phyloP scores from a whole-genome alignment of 2,329 filamentous ascomycete genomes.

The Colletotrichum godetiae region DNA sequence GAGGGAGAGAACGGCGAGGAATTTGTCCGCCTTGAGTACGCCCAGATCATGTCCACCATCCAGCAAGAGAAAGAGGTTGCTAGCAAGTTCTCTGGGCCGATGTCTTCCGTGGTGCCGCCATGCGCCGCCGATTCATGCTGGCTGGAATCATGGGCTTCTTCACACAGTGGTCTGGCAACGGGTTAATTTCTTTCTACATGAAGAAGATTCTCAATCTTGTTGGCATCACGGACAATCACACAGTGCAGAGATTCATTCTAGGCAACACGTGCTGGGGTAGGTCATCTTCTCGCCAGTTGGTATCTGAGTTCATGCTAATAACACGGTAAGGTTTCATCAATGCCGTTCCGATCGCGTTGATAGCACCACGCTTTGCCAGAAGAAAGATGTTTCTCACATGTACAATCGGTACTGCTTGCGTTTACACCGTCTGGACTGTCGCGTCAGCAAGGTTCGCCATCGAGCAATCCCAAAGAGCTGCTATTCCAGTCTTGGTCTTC shows the following conservation, averaged over 20 bases:
- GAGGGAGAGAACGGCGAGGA: slow-evolving; percentile 59
- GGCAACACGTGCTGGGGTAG: slow-evolving; percentile 49
- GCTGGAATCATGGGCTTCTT: slow-evolving; percentile 61
- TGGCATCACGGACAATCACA: slow-evolving; percentile 49
- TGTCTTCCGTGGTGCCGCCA: slow-evolving; percentile 46
- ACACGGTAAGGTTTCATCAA: slow-evolving; percentile 43
- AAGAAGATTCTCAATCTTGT: slow-evolving; percentile 53
- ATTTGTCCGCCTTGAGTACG: slow-evolving; percentile 66
- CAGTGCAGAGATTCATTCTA: slow-evolving; percentile 51
- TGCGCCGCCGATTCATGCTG: slow-evolving; percentile 58
- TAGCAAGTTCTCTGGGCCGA: slow-evolving; percentile 54
- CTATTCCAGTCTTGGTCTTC: slow-evolving; percentile 53
- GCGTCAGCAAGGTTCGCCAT: slow-evolving; percentile 50
- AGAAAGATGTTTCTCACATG: slow-evolving; percentile 50
- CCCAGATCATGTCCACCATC: slow-evolving; percentile 65
- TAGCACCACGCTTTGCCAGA: slow-evolving; percentile 47
- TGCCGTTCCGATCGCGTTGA: slow-evolving; percentile 48
- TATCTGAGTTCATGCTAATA: not conserved
- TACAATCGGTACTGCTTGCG: slow-evolving; percentile 48
- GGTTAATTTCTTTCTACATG: slow-evolving; percentile 51
- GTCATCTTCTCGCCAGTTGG: not conserved
- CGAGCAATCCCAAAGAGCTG: slow-evolving; percentile 45
- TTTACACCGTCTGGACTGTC: slow-evolving; percentile 53
- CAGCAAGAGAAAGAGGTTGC: slow-evolving; percentile 58
- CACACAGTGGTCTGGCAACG: slow-evolving; percentile 44